phyloP scores from a whole-genome alignment of 176 grass and related monocot species.

The Aegilops umbellulata region DNA sequence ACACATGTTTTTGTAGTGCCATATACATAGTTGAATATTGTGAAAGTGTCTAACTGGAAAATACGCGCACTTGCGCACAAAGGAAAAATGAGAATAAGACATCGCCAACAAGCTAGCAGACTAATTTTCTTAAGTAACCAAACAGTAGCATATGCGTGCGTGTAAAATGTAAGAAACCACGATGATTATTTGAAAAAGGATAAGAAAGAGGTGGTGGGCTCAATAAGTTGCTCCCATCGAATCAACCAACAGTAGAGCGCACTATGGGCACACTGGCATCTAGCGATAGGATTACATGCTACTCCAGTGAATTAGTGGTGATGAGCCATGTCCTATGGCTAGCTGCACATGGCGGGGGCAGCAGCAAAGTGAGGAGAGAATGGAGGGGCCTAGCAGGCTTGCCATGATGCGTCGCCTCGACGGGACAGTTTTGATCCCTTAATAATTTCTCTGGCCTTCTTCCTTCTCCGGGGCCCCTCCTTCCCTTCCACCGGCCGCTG shows the following conservation, averaged over 20 bases:
- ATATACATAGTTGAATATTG: neutral
- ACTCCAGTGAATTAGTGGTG: neutral
- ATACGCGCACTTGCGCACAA: neutral
- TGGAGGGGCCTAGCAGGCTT: neutral
- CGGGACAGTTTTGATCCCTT: slow-evolving; percentile 55
- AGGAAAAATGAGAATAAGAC: neutral
- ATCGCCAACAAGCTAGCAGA: neutral
- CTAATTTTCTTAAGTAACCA: neutral
- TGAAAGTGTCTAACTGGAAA: neutral
- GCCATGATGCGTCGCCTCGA: slow-evolving; percentile 64
- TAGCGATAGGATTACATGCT: neutral
- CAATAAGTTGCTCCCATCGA: neutral
- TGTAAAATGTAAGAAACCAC: neutral
- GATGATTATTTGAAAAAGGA: neutral
- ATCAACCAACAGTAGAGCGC: slow-evolving; percentile 15
- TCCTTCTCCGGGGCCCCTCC: neutral
- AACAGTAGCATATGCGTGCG: neutral
- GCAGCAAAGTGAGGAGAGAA: neutral
- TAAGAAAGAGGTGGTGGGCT: neutral
- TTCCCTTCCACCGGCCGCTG: neutral
- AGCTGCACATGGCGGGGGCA: neutral
- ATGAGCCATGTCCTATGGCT: neutral
- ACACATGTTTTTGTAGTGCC: neutral
- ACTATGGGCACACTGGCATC: neutral
- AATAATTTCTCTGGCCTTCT: neutral